phyloP scores from a whole-genome alignment of 2,329 filamentous ascomycete species.

The Colletotrichum truncatum region DNA sequence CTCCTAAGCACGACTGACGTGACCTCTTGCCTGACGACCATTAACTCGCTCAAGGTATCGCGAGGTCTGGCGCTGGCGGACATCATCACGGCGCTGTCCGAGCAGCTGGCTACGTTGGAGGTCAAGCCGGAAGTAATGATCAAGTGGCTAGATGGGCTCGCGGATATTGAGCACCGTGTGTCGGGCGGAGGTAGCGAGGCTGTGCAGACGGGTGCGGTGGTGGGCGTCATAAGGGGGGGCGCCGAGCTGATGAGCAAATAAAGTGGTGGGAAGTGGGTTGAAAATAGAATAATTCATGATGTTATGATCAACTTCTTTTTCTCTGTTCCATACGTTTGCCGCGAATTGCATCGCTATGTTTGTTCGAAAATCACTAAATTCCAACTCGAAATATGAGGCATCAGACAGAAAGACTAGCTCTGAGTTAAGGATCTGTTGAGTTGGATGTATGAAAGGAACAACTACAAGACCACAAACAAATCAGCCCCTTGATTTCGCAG shows the following conservation, averaged over 20 bases:
- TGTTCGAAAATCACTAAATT: too few relatives aligned
- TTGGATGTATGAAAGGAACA: too few relatives aligned
- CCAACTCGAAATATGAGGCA: too few relatives aligned
- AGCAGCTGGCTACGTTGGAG: slow-evolving; percentile 84
- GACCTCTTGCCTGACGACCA: slow-evolving; percentile 85
- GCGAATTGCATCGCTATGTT: too few relatives aligned
- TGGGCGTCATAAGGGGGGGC: slow-evolving; percentile 87
- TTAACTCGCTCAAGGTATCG: slow-evolving; percentile 85
- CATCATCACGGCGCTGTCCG: slow-evolving; percentile 86
- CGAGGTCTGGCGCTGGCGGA: slow-evolving; percentile 93
- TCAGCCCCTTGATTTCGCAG: too few relatives aligned
- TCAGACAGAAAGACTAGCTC: too few relatives aligned
- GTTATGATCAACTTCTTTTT: slow-evolving; percentile 19
- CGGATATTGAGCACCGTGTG: slow-evolving; percentile 91
- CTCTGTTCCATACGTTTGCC: too few relatives aligned
- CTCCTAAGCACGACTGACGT: slow-evolving; percentile 88
- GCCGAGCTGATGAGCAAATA: slow-evolving; percentile 72
- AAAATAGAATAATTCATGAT: slow-evolving; percentile 20
- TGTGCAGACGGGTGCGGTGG: slow-evolving; percentile 91
- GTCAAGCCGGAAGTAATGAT: slow-evolving; percentile 89
- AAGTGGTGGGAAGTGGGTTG: neutral
- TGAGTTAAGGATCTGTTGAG: too few relatives aligned
- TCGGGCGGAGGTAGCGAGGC: slow-evolving; percentile 87
- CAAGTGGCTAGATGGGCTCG: slow-evolving; percentile 88
- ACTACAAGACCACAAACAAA: too few relatives aligned